These are phyloP conservation scores for Saccharomycopsis guyanensis DNA, from an alignment of 805 yeast genomes.

Conservation along the genomic window DNA sequence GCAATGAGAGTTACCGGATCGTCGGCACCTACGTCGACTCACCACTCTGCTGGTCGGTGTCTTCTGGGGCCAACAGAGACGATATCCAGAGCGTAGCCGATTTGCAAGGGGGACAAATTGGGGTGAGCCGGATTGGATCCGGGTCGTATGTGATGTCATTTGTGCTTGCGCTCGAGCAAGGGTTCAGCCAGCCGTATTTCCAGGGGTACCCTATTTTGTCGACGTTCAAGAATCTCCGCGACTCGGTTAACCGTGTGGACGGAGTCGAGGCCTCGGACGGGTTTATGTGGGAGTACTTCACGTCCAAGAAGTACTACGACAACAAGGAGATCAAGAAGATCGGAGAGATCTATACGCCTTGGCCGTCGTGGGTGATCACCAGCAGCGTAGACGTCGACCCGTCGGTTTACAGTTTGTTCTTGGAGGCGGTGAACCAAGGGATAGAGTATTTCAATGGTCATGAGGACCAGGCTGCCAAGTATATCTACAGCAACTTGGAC, in stretches of 20 bases:
- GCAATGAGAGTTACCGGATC: conserved; percentile 52
- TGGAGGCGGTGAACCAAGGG: conserved; percentile 56
- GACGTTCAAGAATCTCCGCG: conserved; percentile 70
- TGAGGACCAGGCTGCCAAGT: conserved; percentile 56
- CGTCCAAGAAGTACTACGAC: conserved; percentile 80
- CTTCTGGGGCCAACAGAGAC: conserved; percentile 59
- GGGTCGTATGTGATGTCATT: conserved; percentile 90
- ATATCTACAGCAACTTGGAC: conserved; percentile 62
- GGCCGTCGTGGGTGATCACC: conserved; percentile 92
- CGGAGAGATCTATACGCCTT: conserved; percentile 88
- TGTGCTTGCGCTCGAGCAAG: conserved; percentile 61
- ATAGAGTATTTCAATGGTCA: conserved; percentile 54
- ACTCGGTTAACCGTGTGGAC: conserved; percentile 50
- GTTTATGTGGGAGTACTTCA: conserved; percentile 94
- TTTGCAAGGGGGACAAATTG: conserved; percentile 56
- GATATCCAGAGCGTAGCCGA: conserved; percentile 47
- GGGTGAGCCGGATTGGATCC: conserved; percentile 81
- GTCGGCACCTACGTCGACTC: conserved; percentile 80
- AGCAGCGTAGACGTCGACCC: conserved; percentile 33
- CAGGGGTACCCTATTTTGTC: conserved; percentile 49
- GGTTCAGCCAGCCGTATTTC: conserved; percentile 45
- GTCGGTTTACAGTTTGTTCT: conserved; percentile 32
- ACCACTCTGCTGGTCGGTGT: conserved; percentile 86
- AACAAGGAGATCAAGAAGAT: conserved; percentile 68
- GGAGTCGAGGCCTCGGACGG: conserved; percentile 46